Percentiles rank a stretch among this genome's conserved stretches.
Conservation (phyloP, 371 early-diverging fungal genomes). For the Actinomucor elegans region DNA sequence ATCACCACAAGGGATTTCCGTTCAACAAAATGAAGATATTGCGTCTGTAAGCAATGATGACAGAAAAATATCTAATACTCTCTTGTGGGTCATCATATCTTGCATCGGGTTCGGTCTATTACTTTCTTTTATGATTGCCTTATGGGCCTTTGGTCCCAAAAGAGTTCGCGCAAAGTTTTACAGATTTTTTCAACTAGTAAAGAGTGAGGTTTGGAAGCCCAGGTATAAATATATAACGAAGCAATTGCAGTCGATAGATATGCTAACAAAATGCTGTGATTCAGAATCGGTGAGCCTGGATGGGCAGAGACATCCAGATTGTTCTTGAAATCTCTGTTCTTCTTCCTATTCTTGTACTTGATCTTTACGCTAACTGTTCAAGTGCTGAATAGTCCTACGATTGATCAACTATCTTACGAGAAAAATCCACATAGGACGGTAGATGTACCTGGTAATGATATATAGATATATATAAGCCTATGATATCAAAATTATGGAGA, state of each 20-base stretch:
- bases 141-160: slow-evolving; percentile 3
- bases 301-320: slow-evolving; percentile 25
- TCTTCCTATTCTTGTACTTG: slow-evolving; percentile 16
- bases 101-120: background rate
- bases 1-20: no score
- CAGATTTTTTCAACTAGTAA: background rate
- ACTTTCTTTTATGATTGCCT: background rate
- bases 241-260: no score
- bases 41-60: no score
- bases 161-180: background rate
- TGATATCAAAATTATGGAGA: no score
- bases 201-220: slow-evolving; percentile 13
- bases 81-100: slow-evolving; percentile 12
- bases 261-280: no score
- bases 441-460: slow-evolving; percentile 10
- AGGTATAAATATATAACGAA: no score
- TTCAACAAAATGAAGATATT: background rate
- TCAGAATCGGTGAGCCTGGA: slow-evolving; percentile 22
- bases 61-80: no score
- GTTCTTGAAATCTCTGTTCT: slow-evolving; percentile 8
- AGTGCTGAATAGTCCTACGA: slow-evolving; percentile 17
- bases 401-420: slow-evolving; percentile 9
- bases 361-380: slow-evolving; percentile 13
- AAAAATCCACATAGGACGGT: background rate
- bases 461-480: background rate